Base-by-base conservation (phyloP, 768 basidiomycete genomes). In the Stropharia rugosoannulata region DNA sequence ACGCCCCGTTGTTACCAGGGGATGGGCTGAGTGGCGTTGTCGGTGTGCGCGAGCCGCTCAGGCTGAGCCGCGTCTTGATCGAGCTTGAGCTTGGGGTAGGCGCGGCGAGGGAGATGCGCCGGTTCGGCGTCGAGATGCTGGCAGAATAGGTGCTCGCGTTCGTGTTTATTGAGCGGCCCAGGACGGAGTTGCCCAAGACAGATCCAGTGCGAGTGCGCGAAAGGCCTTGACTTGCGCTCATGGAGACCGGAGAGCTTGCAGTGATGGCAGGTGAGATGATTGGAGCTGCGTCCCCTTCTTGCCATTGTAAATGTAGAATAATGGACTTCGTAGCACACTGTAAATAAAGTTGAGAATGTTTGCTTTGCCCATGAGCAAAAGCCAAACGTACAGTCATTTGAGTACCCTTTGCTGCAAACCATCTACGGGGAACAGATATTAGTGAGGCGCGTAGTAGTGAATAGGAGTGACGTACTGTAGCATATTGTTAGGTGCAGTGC, bases 301-400 rank as follows among this genome's bases (percentile, higher is more conserved):
- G 86, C 92, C 92, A 94, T 68, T 93, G 89, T 2, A 94, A 71
- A 64, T 93, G 92, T 39, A 94, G 67, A 54, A 94, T 91, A 16
- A 93, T 76, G 2, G 89, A 90, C 70, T 94, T 94, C 0, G 92
- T 94, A 1, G 92, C 92, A 62, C 92, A 94, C 92, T 93, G 50
- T 4, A 48, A 35, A 45, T 13, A 27, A 13, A n/a, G 37, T 1
- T 42, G 4, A 59, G 40, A 36, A 36, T n/a, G 3, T 59, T 39
- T 22, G 29, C 15, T 5, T 18, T 25, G 8, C 32, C 4, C 46
- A 25, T 25, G 18, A 32, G n/a, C 13, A 1, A 3, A 40, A 3
- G 2, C 1, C 40, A 4, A 9, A 72, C 84, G 39, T 65, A 93
- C 93, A 27, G 93, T 95, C 87, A 95, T 94, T 65, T 91, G 90